Percentiles rank a stretch among this genome's conserved stretches.
Conservation (phyloP, 495 filamentous ascomycete genomes). For the Penicillium coprophilum region DNA sequence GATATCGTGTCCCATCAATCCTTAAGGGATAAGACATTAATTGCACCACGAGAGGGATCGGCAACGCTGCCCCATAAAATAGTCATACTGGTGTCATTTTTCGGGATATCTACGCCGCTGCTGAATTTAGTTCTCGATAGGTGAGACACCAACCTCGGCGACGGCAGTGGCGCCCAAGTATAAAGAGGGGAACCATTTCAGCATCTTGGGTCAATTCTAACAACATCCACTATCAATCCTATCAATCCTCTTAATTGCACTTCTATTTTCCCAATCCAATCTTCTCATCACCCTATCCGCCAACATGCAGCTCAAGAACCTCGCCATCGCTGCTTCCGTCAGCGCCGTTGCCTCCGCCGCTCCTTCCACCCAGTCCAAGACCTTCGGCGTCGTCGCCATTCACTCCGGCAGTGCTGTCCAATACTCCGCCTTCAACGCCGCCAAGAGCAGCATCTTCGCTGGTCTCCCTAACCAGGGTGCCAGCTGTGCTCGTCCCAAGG, state of each 20-base stretch:
- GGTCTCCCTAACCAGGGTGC: conserved; percentile 43
- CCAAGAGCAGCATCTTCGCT: conserved; percentile 44
- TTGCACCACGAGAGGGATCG: background rate
- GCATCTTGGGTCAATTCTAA: background rate
- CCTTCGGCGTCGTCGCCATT: conserved; percentile 49
- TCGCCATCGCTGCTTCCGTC: conserved; percentile 26
- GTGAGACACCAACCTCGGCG: conserved; percentile 9
- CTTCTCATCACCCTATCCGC: background rate
- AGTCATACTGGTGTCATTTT: conserved; percentile 2
- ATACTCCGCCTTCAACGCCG: conserved; percentile 41
- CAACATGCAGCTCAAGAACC: conserved; percentile 34
- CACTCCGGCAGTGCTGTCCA: conserved; percentile 49
- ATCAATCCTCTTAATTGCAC: background rate
- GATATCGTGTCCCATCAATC: background rate
- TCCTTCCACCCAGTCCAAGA: conserved; percentile 23
- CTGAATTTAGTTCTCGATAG: background rate
- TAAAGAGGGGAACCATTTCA: conserved; percentile 2
- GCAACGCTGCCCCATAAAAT: conserved; percentile 1
- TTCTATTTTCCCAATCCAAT: background rate
- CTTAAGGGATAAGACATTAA: background rate
- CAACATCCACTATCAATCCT: background rate
- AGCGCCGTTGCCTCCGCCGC: conserved; percentile 27
- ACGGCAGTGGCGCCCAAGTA: conserved; percentile 3
- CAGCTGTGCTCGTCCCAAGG: conserved; percentile 41
- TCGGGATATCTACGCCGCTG: background rate